Base-by-base conservation (phyloP, 2,329 filamentous ascomycete species). In the Blastomyces silverae region DNA sequence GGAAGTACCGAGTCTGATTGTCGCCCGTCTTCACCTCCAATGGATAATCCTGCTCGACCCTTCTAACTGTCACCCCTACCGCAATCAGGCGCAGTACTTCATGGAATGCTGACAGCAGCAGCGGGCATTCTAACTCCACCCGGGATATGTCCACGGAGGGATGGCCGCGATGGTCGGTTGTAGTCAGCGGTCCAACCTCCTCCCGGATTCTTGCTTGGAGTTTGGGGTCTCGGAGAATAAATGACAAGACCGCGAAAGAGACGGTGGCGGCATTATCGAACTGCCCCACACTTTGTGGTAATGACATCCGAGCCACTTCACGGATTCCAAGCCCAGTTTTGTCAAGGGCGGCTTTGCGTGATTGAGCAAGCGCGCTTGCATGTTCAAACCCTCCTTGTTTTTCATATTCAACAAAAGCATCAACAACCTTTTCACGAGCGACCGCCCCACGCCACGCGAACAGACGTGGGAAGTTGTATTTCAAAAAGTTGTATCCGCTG, bases 401-500 rank as follows among this genome's bases (percentile, higher is more conserved):
- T 22, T 48, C 46, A 22, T 48, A 48, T 48, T 48, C 46, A 20
- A 48, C 46, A n/a, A 48, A 48, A 48, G 46, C 46, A 48, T 48
- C 46, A 20, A 48, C 46, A 48, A 48, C 46, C 46, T 48, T 48
- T 48, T 48, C 46, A 22, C 46, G 46, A n/a, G 46, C 46, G 46
- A 10, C 20, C 17, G 46, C 46, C 46, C 46, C 46, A 22, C 46
- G 46, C 46, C 46, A 48, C 46, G 46, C 46, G 46, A 48, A 48
- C 8, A 48, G 20, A 48, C 46, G 46, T 20, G 46, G 46, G 46
- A 48, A 48, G 20, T n/a, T 48, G 46, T 48, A 48, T 48, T 48
- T 48, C 46, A 48, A 48, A 48, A 48, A 48, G 46, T 48, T 48
- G 46, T 48, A 48, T 48, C 46, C 46, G 46, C 46, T 48, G 5